phyloP scores from a whole-genome alignment of 75 land plant genomes.

The Selaginella moellendorffii region DNA sequence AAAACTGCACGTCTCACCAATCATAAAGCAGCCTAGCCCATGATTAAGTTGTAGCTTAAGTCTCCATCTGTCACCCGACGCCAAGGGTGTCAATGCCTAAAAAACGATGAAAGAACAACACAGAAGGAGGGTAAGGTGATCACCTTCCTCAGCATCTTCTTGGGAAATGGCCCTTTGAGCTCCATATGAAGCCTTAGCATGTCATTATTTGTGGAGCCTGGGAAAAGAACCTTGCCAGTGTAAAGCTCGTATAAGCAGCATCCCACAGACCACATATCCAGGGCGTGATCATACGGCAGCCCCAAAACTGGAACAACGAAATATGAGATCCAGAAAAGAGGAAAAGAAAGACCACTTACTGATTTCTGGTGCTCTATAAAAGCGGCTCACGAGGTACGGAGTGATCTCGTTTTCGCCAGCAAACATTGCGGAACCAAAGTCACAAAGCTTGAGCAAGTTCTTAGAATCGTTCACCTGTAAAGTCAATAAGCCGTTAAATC shows the following conservation, averaged over 20 bases:
- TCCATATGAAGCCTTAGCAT: conserved; percentile 99
- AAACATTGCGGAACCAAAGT: conserved; percentile 99
- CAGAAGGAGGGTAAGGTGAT: neutral
- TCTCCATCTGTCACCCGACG: conserved; percentile 50
- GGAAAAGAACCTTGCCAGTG: conserved; percentile 89
- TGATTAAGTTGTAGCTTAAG: conserved; percentile 29
- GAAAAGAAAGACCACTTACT: too few species aligned
- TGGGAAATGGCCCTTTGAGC: conserved; percentile 92
- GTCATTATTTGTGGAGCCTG: conserved; percentile 94
- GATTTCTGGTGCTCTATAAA: conserved; percentile 98
- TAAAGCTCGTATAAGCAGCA: conserved; percentile 96
- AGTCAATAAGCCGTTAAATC: too few species aligned
- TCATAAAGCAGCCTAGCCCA: conserved; percentile 22
- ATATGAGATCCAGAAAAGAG: too few species aligned
- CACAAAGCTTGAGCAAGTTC: conserved; percentile 94
- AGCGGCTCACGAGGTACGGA: conserved; percentile 98
- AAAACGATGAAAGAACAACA: neutral
- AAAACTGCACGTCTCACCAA: conserved; percentile 30
- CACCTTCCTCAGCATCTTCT: conserved; percentile 98
- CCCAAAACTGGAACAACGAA: conserved; percentile 73
- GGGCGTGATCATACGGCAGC: conserved; percentile 92
- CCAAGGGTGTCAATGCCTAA: conserved; percentile 24
- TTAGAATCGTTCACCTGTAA: conserved; percentile 93
- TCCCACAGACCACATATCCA: conserved; percentile 99
- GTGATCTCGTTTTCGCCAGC: conserved; percentile 98